These are phyloP conservation scores for Tricholoma furcatifolium DNA, from an alignment of 768 basidiomycete genomes.

Conservation along the genomic window DNA sequence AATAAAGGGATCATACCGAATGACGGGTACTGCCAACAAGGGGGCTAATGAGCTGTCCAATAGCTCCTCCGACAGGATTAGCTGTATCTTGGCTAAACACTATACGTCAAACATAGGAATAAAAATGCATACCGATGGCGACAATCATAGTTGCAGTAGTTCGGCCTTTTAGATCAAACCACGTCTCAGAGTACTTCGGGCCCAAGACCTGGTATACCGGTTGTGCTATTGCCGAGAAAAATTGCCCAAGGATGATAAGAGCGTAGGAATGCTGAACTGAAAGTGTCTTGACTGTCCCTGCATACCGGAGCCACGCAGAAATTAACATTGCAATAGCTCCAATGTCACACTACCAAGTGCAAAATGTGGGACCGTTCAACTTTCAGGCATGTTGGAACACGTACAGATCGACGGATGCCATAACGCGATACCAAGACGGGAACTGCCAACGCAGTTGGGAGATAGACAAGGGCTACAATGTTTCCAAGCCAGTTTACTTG, in stretches of 20 bases:
- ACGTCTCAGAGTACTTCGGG: constrained; percentile 78
- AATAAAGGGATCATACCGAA: constrained; percentile 47
- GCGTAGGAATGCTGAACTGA: constrained; percentile 54
- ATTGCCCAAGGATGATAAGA: constrained; percentile 67
- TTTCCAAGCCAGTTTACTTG: constrained; percentile 84
- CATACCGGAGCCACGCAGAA: constrained; percentile 76
- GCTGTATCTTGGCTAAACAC: constrained; percentile 34
- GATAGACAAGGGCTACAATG: constrained; percentile 56
- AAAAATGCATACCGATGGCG: constrained; percentile 40
- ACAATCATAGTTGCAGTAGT: constrained; percentile 74
- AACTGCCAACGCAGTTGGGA: constrained; percentile 59
- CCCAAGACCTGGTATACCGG: constrained; percentile 77
- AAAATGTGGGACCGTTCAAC: neutral
- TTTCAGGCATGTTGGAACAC: constrained; percentile 21
- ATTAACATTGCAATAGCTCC: constrained; percentile 54
- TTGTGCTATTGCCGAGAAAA: constrained; percentile 63
- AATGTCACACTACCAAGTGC: constrained; percentile 53
- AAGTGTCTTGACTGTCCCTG: constrained; percentile 60
- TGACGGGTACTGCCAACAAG: constrained; percentile 49
- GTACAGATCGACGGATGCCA: constrained; percentile 62
- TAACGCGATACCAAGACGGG: constrained; percentile 58
- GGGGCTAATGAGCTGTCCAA: constrained; percentile 75
- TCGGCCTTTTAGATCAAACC: constrained; percentile 76
- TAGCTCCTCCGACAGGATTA: constrained; percentile 71
- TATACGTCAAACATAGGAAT: neutral